Percentiles rank a stretch among this genome's conserved stretches.
These are phyloP conservation scores for Aspergillus sp. DNA, from an alignment of 2,329 filamentous ascomycete species.

Conservation along the genomic window DNA sequence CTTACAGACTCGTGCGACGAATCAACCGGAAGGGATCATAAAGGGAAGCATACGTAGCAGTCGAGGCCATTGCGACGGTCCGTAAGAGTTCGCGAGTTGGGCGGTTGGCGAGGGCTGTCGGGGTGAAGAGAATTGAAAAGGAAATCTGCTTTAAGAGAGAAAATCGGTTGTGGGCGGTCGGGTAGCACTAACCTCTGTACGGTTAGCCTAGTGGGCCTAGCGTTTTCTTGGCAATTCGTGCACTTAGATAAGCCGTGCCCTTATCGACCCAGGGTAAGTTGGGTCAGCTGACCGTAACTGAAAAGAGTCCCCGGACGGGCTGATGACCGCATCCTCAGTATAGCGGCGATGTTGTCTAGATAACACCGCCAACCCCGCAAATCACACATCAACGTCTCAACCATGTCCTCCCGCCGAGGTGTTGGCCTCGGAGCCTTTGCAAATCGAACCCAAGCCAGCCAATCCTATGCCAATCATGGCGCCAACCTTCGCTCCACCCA, in stretches of 20 bases:
- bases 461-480: slow-evolving; percentile 89
- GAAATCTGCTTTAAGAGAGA: slow-evolving; percentile 15
- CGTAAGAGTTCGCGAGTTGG: slow-evolving; percentile 42
- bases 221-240: not conserved
- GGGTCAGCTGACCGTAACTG: slow-evolving; percentile 19
- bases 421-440: slow-evolving; percentile 90
- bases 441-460: slow-evolving; percentile 77
- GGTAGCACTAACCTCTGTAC: slow-evolving; percentile 20
- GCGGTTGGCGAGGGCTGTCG: slow-evolving; percentile 39
- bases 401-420: slow-evolving; percentile 55
- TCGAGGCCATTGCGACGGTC: slow-evolving; percentile 59
- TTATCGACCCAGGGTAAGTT: slow-evolving; percentile 20
- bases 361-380: not conserved
- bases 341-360: not conserved
- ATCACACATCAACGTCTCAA: not conserved
- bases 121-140: slow-evolving; percentile 25
- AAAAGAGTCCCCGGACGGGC: slow-evolving; percentile 9
- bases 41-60: slow-evolving; percentile 59
- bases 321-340: not conserved
- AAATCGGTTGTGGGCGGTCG: slow-evolving; percentile 37
- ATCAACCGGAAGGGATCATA: slow-evolving; percentile 34
- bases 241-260: slow-evolving; percentile 2
- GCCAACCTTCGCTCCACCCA: slow-evolving; percentile 81
- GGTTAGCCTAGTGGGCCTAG: slow-evolving; percentile 7
- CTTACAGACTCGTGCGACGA: slow-evolving; percentile 45